Percentiles rank a stretch among this genome's conserved stretches.
These are phyloP conservation scores for maize (Zea mays) DNA, from an alignment of 176 grass and related monocot species.

Conservation along the genomic window Zm-B73-REFERENCE-NAM-5.0 NC_050100.1:66256501-66257000, in stretches of 20 bases:
- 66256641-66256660: background rate
- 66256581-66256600: slow-evolving; percentile 11
- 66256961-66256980: background rate
- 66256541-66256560: slow-evolving; percentile 62
- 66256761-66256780: background rate
- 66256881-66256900: too few species aligned
- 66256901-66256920: too few species aligned
- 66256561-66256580: slow-evolving; percentile 69
- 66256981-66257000: background rate
- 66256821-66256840: too few species aligned
- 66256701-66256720: too few species aligned
- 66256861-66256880: too few species aligned
- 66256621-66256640: slow-evolving; percentile 8
- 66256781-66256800: background rate
- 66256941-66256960: background rate
- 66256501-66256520: slow-evolving; percentile 68
- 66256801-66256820: too few species aligned
- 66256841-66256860: too few species aligned
- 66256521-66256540: slow-evolving; percentile 43
- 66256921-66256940: background rate
- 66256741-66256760: too few species aligned
- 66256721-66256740: too few species aligned
- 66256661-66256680: background rate
- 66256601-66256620: background rate
- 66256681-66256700: too few species aligned